Evolutionary conservation across 1,284 basidiomycete species (phyloP).

Genomic region (Bjerkandera adusta): DNA sequence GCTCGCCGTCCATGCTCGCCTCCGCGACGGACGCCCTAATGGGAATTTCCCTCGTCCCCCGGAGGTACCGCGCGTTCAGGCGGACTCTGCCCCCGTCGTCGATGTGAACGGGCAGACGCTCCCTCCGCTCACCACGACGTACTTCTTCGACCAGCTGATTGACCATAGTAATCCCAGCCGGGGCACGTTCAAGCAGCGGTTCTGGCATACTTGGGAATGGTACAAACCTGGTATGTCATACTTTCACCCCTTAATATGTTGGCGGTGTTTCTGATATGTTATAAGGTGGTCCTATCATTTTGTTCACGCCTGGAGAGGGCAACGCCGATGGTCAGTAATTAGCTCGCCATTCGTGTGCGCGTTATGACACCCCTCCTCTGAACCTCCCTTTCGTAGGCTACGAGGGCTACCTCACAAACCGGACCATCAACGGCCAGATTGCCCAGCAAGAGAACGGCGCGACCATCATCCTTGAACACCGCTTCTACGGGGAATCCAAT

Average conservation of each 20-base stretch:
- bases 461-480: conserved; percentile 58
- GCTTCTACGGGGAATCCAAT: conserved; percentile 52
- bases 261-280: neutral
- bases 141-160: conserved; percentile 69
- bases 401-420: conserved; percentile 58
- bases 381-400: conserved; percentile 37
- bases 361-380: neutral
- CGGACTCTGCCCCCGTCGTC: conserved; percentile 4
- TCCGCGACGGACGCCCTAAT: conserved; percentile 24
- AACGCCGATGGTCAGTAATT: conserved; percentile 39
- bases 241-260: neutral
- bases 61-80: conserved; percentile 17
- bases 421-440: conserved; percentile 62
- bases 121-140: conserved; percentile 38
- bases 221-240: conserved; percentile 48
- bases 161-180: conserved; percentile 67
- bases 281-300: conserved; percentile 65
- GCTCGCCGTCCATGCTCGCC: conserved; percentile 10
- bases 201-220: conserved; percentile 63
- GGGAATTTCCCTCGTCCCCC: conserved; percentile 23
- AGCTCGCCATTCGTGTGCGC: conserved; percentile 40
- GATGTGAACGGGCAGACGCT: conserved; percentile 16
- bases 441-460: conserved; percentile 65
- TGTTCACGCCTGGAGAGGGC: conserved; percentile 50
- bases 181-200: conserved; percentile 79